These are phyloP conservation scores for Phytopythium sindhum DNA, from an alignment of 352 stramenopile species.

Conservation along the genomic window DNA sequence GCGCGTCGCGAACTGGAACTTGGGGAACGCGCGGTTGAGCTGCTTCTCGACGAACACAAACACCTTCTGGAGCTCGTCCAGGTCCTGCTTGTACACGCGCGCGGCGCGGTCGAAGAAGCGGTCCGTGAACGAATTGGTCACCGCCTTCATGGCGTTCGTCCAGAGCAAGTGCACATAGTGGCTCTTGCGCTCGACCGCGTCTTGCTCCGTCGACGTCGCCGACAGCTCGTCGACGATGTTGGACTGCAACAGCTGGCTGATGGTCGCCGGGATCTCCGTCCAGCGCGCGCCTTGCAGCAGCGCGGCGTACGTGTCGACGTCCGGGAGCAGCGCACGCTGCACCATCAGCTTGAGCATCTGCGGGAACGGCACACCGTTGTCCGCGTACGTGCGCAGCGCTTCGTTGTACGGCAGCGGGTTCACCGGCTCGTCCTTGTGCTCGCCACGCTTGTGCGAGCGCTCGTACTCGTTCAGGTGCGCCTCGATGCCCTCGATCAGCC, in stretches of 20 bases:
- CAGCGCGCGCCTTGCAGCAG: conserved; percentile 62
- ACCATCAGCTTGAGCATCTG: conserved; percentile 63
- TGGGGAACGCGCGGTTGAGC: conserved; percentile 50
- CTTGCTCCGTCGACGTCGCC: background rate
- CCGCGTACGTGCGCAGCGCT: conserved; percentile 52
- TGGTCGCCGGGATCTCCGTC: conserved; percentile 58
- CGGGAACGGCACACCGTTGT: conserved; percentile 50
- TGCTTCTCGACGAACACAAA: conserved; percentile 57
- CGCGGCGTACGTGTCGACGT: conserved; percentile 57
- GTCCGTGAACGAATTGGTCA: conserved; percentile 59
- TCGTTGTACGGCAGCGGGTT: conserved; percentile 52
- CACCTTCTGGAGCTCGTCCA: conserved; percentile 54
- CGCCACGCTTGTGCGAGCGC: conserved; percentile 8
- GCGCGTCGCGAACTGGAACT: conserved; percentile 34
- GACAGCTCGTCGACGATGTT: conserved; percentile 36
- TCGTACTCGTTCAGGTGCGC: conserved; percentile 52
- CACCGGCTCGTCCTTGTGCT: conserved; percentile 12
- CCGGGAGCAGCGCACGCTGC: conserved; percentile 35
- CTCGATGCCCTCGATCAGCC: conserved; percentile 40
- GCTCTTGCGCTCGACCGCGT: conserved; percentile 17
- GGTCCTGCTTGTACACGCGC: conserved; percentile 28
- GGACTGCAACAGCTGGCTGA: conserved; percentile 55
- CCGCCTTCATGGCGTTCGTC: conserved; percentile 56
- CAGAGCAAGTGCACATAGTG: conserved; percentile 43
- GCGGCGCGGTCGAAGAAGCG: conserved; percentile 47